phyloP scores from a whole-genome alignment of 2,329 filamentous ascomycete species.

The Colletotrichum sojae region DNA sequence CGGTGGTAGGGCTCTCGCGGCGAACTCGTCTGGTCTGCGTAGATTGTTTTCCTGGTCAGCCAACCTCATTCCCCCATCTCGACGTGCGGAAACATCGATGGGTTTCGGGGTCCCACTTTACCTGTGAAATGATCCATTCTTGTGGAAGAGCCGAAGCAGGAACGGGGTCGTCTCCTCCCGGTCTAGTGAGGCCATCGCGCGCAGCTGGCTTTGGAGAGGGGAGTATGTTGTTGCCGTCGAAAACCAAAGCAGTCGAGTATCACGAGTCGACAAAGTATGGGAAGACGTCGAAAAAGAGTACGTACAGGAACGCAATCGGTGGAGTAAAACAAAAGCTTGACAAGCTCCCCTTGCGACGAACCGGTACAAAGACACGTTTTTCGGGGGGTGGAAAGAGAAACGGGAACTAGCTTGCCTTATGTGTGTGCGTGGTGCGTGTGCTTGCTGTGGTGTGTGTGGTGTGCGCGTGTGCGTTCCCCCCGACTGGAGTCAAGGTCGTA shows the following conservation, averaged over 20 bases:
- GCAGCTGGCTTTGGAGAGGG: background rate
- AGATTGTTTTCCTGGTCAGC: slow-evolving; percentile 6
- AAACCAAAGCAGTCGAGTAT: background rate
- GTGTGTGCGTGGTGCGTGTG: slow-evolving; percentile 15
- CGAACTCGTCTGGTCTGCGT: slow-evolving; percentile 79
- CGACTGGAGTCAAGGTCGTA: slow-evolving; percentile 41
- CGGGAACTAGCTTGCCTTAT: slow-evolving; percentile 27
- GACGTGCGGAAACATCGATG: slow-evolving; percentile 38
- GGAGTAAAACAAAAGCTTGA: slow-evolving; percentile 38
- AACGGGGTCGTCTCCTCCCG: slow-evolving; percentile 84
- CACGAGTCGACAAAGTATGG: slow-evolving; percentile 3
- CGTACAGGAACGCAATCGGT: slow-evolving; percentile 14
- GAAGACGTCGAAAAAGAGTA: slow-evolving; percentile 22
- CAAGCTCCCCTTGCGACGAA: slow-evolving; percentile 40
- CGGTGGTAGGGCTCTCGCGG: slow-evolving; percentile 70
- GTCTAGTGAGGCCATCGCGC: slow-evolving; percentile 55
- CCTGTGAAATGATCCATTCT: slow-evolving; percentile 80
- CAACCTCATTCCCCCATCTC: background rate
- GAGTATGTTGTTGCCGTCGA: background rate
- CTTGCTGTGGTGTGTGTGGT: slow-evolving; percentile 4
- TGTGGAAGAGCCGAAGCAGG: slow-evolving; percentile 88
- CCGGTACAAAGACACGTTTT: slow-evolving; percentile 37
- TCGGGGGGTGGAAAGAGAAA: slow-evolving; percentile 10
- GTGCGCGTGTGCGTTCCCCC: slow-evolving; percentile 20
- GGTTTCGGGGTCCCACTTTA: slow-evolving; percentile 49